Evolutionary conservation across 176 grass and related monocot genomes (phyloP), one percentile per base, ranked within the genome.

Genomic region (Elymus sibiricus): DNA sequence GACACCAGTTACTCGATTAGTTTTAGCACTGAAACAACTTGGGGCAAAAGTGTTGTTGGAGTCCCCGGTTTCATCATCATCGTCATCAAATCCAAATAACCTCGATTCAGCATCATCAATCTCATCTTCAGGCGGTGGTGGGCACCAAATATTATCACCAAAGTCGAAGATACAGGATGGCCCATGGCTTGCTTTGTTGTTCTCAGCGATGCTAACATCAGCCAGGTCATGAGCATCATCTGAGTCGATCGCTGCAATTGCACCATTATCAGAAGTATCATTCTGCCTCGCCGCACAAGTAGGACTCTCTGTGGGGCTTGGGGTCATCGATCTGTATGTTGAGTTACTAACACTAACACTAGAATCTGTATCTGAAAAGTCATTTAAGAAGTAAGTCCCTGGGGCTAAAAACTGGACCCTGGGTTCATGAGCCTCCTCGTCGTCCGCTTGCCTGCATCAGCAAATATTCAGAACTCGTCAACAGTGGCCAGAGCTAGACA

Each of bases 291-390:
- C 75, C 4, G 29, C 27, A 25, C 84, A 92, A 40, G 77, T 85
- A 83, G 93, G 93, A 43, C 90, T 95, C 61, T 90, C 93, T 37
- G 72, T 58, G 15, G 90, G 93, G 51, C 90, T 95, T 67, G 93
- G 84, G 40, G 85, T 91, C 69, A 84, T 58, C 13, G 87, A 94
- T 78, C 78, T 88, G 88, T 80, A 86, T 37, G 88, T 78, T 29
- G 89, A 87, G 53, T 84, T 88, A 37, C 82, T 86, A 84, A 89
- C 17, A 88, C 86, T 70, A 77, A 84, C 78, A 85, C 88, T 95
- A 78, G 90, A 93, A 81, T 98, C 95, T 63, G 92, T 87, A 93
- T 98, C 95, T 77, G 86, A 98, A 86, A 74, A 86, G 83, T 94
- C 91, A 31, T 82, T 89, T 84, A 84, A 87, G 79, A 92, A 85